A percentile compares a stretch with the other conserved stretches of the same genome.
Evolutionary conservation across 108 stramenopile genomes (phyloP).

Genomic region (Discostella pseudostelligera): DNA sequence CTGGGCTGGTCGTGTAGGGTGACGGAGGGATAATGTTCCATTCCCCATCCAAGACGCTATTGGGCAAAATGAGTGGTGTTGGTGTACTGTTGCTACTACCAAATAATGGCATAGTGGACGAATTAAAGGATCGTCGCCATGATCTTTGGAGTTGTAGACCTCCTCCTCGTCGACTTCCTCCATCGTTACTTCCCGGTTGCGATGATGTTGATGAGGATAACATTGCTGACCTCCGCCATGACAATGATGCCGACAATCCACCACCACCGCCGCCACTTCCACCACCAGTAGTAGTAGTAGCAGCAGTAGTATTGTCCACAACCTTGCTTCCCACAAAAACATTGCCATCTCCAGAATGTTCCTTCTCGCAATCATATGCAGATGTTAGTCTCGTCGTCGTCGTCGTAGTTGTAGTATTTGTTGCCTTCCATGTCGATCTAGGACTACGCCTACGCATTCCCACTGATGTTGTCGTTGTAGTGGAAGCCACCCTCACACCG

Average conservation of each 20-base stretch:
- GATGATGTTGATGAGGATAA: no score
- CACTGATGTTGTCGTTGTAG: no score
- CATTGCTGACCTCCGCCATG: no score
- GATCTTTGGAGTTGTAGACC: background rate
- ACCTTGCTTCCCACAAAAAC: background rate
- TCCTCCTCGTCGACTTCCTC: no score
- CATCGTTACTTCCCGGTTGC: background rate
- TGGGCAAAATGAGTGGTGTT: background rate
- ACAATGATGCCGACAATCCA: no score
- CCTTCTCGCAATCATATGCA: slow-evolving; percentile 10
- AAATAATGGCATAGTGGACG: no score
- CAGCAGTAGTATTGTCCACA: background rate
- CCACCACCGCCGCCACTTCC: slow-evolving; percentile 2
- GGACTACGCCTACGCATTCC: no score
- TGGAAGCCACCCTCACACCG: no score
- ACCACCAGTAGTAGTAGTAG: background rate
- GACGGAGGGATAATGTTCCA: slow-evolving; percentile 2
- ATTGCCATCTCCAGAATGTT: background rate
- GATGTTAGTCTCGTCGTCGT: slow-evolving; percentile 11
- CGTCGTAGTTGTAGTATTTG: background rate
- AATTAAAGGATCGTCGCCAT: background rate
- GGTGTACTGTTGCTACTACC: no score
- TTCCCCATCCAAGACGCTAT: background rate
- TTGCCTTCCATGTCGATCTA: background rate
- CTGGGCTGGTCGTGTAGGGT: background rate